Percentiles rank a stretch among this genome's conserved stretches.
These are phyloP conservation scores for Amborella trichopoda DNA, from an alignment of 164 flowering plant genomes.

Conservation along the genomic window DNA sequence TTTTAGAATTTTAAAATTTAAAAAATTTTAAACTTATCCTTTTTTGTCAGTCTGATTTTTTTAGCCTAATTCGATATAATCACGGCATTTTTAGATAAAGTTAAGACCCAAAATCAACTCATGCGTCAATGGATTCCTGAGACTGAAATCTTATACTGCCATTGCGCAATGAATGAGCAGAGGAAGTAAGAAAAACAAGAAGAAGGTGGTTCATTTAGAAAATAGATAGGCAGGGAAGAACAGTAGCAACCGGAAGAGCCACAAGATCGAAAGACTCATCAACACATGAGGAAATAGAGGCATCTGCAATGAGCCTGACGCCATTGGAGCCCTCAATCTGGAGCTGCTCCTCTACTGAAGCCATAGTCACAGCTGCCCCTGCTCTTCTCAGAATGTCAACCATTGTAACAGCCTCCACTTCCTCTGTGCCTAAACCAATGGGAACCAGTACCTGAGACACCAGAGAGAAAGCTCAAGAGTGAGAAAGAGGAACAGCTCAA, in stretches of 20 bases:
- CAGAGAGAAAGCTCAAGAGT: too few species aligned
- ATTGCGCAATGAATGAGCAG: too few species aligned
- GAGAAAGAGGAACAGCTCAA: too few species aligned
- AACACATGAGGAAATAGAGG: conserved; percentile 42
- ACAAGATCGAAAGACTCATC: conserved; percentile 60
- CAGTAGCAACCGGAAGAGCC: conserved; percentile 59
- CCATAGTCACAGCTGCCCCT: conserved; percentile 72
- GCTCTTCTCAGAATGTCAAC: conserved; percentile 73
- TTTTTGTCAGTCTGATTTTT: too few species aligned
- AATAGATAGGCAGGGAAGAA: neutral
- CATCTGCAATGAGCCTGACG: conserved; percentile 63
- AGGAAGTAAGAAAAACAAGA: neutral
- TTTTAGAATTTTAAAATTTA: too few species aligned
- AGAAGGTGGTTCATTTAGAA: neutral
- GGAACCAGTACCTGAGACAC: conserved; percentile 91
- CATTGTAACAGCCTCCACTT: conserved; percentile 79
- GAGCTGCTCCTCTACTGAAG: conserved; percentile 80
- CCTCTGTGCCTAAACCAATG: conserved; percentile 78
- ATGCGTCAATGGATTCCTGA: too few species aligned
- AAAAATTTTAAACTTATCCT: too few species aligned
- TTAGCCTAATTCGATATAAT: too few species aligned
- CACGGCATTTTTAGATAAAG: too few species aligned
- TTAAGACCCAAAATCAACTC: too few species aligned
- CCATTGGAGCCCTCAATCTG: conserved; percentile 61
- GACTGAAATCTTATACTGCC: too few species aligned